Evolutionary conservation across 768 basidiomycete species (phyloP).

Genomic region (Boletus reticulatus): DNA sequence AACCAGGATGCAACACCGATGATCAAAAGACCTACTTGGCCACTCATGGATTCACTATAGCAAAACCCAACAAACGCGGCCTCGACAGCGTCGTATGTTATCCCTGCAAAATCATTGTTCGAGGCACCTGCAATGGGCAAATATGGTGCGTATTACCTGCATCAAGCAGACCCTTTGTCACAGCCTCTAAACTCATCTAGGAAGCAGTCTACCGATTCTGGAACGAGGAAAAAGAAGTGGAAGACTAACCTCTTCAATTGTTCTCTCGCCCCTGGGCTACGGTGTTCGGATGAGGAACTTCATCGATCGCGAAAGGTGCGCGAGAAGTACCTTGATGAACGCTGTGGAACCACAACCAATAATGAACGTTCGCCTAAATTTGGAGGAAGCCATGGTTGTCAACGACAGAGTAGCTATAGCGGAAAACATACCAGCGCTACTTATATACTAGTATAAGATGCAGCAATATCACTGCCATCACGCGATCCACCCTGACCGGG

Average conservation of each 20-base stretch:
- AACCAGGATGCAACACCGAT: background rate
- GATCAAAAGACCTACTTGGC: conserved; percentile 46
- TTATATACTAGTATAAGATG: too few relatives aligned
- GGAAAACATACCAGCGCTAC: background rate
- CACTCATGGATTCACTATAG: conserved; percentile 73
- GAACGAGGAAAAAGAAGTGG: background rate
- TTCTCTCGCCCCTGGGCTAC: conserved; percentile 62
- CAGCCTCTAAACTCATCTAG: conserved; percentile 49
- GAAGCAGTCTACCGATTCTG: background rate
- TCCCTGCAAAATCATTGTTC: conserved; percentile 42
- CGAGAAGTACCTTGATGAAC: conserved; percentile 61
- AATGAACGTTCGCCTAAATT: conserved; percentile 47
- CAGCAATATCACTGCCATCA: too few relatives aligned
- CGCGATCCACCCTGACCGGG: too few relatives aligned
- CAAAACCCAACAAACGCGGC: conserved; percentile 73
- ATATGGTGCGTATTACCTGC: conserved; percentile 46
- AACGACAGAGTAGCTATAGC: background rate
- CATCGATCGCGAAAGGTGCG: background rate
- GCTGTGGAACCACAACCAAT: conserved; percentile 74
- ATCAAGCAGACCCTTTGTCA: conserved; percentile 81
- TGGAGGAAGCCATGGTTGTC: background rate
- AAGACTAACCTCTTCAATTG: conserved; percentile 58
- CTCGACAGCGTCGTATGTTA: conserved; percentile 73
- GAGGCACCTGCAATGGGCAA: conserved; percentile 8
- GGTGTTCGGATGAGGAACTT: background rate